These are phyloP conservation scores for Trichoderma orchidacearum DNA, from an alignment of 495 filamentous ascomycete species.

Conservation along the genomic window DNA sequence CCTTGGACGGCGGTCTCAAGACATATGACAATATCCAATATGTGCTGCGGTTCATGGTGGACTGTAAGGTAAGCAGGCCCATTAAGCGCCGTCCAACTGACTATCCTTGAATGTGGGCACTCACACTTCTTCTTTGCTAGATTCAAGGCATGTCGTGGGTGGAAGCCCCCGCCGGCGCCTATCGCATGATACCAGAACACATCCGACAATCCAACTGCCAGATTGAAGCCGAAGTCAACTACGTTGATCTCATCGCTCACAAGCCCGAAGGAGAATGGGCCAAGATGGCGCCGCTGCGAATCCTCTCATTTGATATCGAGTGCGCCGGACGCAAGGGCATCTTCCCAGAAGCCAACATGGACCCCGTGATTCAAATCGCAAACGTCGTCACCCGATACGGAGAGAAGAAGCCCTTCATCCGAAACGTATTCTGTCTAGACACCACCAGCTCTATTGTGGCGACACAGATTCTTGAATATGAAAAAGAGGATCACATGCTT, in stretches of 20 bases:
- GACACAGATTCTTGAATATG: conserved; percentile 77
- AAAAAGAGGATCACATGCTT: conserved; percentile 74
- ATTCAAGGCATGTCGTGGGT: conserved; percentile 97
- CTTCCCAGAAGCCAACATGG: conserved; percentile 81
- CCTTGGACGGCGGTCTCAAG: conserved; percentile 50
- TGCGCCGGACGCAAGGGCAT: conserved; percentile 95
- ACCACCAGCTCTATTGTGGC: conserved; percentile 87
- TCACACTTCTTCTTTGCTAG: conserved; percentile 19
- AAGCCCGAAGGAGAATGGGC: conserved; percentile 89
- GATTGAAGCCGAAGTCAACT: conserved; percentile 79
- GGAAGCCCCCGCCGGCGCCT: conserved; percentile 62
- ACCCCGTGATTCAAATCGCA: conserved; percentile 97
- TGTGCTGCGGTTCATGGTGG: conserved; percentile 93
- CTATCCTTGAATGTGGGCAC: neutral
- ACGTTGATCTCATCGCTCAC: conserved; percentile 73
- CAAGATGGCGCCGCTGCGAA: conserved; percentile 91
- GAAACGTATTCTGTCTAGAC: conserved; percentile 92
- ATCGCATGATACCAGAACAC: conserved; percentile 43
- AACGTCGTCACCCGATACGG: conserved; percentile 95
- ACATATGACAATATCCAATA: conserved; percentile 96
- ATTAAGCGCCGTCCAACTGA: no score
- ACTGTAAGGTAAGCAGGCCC: conserved; percentile 63
- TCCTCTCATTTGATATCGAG: conserved; percentile 96
- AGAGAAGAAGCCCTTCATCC: conserved; percentile 87
- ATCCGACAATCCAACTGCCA: conserved; percentile 82